Conservation (phyloP, 257 asterid species). For the Solanum gandarillasii region DNA sequence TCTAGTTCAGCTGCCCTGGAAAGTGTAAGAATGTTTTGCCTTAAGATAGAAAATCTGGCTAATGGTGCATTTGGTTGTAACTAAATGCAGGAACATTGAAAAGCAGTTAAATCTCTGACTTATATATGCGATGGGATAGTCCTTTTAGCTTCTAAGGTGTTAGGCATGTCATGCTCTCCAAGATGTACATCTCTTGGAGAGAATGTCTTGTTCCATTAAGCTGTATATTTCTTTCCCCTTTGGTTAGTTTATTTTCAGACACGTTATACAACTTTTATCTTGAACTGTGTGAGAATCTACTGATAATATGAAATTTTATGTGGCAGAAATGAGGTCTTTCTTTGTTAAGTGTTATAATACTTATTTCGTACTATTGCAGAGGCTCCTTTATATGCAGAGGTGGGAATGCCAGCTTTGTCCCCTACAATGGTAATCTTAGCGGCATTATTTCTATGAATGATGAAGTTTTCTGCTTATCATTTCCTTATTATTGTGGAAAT, state of each 20-base stretch:
- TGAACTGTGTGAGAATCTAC: not conserved
- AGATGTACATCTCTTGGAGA: not conserved
- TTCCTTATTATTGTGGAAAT: not conserved
- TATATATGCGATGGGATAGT: not conserved
- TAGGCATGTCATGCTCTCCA: not conserved
- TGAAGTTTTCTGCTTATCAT: not conserved
- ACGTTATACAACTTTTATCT: not conserved
- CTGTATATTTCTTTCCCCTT: not conserved
- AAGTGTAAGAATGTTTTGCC: not conserved
- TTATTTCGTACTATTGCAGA: constrained; percentile 40
- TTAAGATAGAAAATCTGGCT: not conserved
- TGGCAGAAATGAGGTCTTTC: not conserved
- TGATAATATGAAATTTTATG: not conserved
- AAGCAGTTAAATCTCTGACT: not conserved
- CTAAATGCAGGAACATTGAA: not conserved
- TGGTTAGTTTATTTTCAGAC: not conserved
- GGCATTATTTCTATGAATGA: not conserved
- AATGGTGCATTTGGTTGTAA: not conserved
- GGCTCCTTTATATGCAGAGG: constrained; percentile 46
- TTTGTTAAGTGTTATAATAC: not conserved
- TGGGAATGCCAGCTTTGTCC: constrained; percentile 96
- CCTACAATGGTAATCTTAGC: constrained; percentile 84
- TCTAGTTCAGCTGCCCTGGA: not conserved
- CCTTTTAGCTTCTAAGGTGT: not conserved
- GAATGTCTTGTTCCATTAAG: not conserved